Evolutionary conservation across 805 yeast genomes (phyloP).

Genomic region (Ogataea kodamae): DNA sequence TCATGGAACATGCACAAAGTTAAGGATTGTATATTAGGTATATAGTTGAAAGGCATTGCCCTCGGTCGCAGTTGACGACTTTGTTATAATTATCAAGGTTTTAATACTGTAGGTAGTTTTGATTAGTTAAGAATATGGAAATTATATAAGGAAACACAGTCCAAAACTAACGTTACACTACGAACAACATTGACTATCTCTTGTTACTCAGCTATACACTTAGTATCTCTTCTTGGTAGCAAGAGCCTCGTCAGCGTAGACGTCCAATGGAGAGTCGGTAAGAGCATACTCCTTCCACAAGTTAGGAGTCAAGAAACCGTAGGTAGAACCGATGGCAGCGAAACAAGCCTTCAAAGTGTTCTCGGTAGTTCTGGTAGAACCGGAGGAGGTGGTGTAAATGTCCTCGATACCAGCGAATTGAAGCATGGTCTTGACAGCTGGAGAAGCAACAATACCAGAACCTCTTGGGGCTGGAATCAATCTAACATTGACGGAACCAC

Average conservation of each 20-base stretch:
- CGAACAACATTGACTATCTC: too few relatives aligned
- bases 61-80: too few relatives aligned
- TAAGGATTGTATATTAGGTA: slow-evolving; percentile 11
- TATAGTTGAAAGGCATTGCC: slow-evolving; percentile 5
- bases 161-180: too few relatives aligned
- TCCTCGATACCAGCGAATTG: slow-evolving; percentile 99
- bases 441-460: slow-evolving; percentile 99
- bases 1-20: slow-evolving; percentile 58
- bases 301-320: slow-evolving; percentile 99
- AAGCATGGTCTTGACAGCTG: slow-evolving; percentile 98
- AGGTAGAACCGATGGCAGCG: slow-evolving; percentile 99
- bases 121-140: background rate
- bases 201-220: too few relatives aligned
- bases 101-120: too few relatives aligned
- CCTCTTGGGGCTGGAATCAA: slow-evolving; percentile 99
- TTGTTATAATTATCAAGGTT: too few relatives aligned
- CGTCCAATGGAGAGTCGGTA: slow-evolving; percentile 90
- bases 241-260: slow-evolving; percentile 82
- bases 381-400: slow-evolving; percentile 97
- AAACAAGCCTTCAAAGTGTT: slow-evolving; percentile 99
- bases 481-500: slow-evolving; percentile 99
- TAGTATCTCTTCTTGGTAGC: slow-evolving; percentile 74
- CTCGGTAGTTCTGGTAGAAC: slow-evolving; percentile 99
- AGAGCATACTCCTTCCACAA: slow-evolving; percentile 88
- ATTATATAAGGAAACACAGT: too few relatives aligned